Evolutionary conservation across 2,329 filamentous ascomycete species (phyloP).

Genomic region (Hypomyces rosellus): DNA sequence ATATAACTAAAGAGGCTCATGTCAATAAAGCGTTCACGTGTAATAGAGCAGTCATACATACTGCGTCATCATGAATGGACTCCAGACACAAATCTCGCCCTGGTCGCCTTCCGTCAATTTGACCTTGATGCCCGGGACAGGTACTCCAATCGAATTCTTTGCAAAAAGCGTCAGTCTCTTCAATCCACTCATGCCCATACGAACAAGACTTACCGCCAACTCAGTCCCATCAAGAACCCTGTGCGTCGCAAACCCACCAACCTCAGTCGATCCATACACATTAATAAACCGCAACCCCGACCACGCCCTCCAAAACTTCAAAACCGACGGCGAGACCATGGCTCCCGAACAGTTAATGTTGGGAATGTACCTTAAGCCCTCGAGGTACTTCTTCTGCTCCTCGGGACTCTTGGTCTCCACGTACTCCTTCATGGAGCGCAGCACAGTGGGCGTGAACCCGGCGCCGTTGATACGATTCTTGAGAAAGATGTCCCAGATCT

Average conservation of each 20-base stretch:
- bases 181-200: background rate
- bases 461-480: conserved; percentile 10
- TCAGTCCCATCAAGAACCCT: conserved; percentile 5
- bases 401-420: conserved; percentile 4
- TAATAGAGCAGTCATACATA: conserved; percentile 3
- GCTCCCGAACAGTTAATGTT: conserved; percentile 5
- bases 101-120: conserved; percentile 15
- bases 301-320: conserved; percentile 14
- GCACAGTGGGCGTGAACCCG: conserved; percentile 11
- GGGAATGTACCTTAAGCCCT: conserved; percentile 5
- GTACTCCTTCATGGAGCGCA: conserved; percentile 14
- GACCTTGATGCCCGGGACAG: conserved; percentile 7
- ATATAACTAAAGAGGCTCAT: conserved; percentile 14
- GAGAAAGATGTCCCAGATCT: conserved; percentile 12
- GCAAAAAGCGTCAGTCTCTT: background rate
- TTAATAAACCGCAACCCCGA: conserved; percentile 11
- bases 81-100: conserved; percentile 16
- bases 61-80: conserved; percentile 13
- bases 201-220: conserved; percentile 2
- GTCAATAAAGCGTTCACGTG: background rate
- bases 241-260: conserved; percentile 4
- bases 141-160: conserved; percentile 9
- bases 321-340: conserved; percentile 1
- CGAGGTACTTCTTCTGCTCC: conserved; percentile 8
- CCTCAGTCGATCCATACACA: conserved; percentile 14